Conservation (phyloP, 768 basidiomycete genomes). For the Lentinus tigrinus region DNA sequence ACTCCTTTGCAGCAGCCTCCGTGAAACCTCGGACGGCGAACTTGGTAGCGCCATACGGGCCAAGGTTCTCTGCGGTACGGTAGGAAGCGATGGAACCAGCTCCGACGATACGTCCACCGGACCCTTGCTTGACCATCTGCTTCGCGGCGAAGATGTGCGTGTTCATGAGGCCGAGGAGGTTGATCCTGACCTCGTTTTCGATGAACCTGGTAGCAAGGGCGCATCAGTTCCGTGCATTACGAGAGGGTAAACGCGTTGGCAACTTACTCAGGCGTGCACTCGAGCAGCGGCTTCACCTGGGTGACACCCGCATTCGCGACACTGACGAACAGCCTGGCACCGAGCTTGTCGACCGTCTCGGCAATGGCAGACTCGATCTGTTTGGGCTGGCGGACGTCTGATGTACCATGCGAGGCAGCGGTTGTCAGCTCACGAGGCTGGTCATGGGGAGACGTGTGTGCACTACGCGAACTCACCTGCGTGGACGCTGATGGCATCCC, state of each 20-base stretch:
- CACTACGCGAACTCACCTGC: conserved; percentile 20
- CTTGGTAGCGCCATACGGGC: conserved; percentile 33
- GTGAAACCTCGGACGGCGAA: conserved; percentile 35
- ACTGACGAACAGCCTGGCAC: conserved; percentile 28
- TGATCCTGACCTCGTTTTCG: conserved; percentile 28
- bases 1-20: conserved; percentile 33
- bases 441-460: background rate
- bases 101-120: conserved; percentile 32
- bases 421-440: background rate
- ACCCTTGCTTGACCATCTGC: conserved; percentile 35
- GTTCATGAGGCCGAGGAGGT: conserved; percentile 32
- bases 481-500: conserved; percentile 28
- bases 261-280: conserved; percentile 31
- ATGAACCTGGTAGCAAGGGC: conserved; percentile 20
- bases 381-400: conserved; percentile 30
- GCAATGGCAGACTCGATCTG: conserved; percentile 30
- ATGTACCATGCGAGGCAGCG: background rate
- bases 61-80: conserved; percentile 31
- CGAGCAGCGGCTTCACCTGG: conserved; percentile 29
- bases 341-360: conserved; percentile 31
- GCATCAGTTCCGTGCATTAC: too few species aligned
- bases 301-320: conserved; percentile 34
- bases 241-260: background rate
- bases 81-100: conserved; percentile 32
- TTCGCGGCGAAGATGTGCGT: conserved; percentile 33